phyloP scores from a whole-genome alignment of 1,284 basidiomycete species.

The Stygiomarasmius scandens region DNA sequence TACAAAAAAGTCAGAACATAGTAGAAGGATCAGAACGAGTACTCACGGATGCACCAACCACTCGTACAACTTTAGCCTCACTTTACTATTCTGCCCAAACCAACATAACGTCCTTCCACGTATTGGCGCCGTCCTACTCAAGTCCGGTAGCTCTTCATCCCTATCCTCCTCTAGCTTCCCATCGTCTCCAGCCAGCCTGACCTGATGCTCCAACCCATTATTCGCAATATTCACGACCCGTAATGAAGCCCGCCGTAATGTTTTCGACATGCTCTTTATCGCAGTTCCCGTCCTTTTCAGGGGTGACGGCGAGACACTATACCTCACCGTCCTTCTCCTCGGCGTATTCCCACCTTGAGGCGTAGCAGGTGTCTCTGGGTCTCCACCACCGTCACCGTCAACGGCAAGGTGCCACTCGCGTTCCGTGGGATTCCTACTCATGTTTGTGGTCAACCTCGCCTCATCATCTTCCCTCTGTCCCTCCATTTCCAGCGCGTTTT shows the following conservation, averaged over 20 bases:
- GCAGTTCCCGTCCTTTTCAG: constrained; percentile 60
- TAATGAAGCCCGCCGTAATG: constrained; percentile 71
- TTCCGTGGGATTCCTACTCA: constrained; percentile 39
- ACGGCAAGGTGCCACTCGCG: too few species aligned
- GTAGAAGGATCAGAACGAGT: neutral
- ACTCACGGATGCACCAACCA: constrained; percentile 71
- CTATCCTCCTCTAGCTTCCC: constrained; percentile 35
- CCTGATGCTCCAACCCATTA: constrained; percentile 59
- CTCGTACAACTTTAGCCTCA: constrained; percentile 68
- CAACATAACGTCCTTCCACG: constrained; percentile 82
- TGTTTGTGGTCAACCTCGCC: constrained; percentile 54
- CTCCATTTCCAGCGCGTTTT: constrained; percentile 42
- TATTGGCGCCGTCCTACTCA: constrained; percentile 53
- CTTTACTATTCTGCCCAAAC: constrained; percentile 68
- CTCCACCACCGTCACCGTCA: too few species aligned
- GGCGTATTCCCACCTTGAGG: constrained; percentile 38
- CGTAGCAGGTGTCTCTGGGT: too few species aligned
- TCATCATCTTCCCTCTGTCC: constrained; percentile 57
- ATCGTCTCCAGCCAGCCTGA: constrained; percentile 54
- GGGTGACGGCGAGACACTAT: constrained; percentile 55
- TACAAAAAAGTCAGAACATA: constrained; percentile 32
- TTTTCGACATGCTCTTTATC: constrained; percentile 60
- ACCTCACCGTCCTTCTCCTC: constrained; percentile 49
- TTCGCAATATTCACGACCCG: constrained; percentile 84
- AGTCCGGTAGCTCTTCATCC: constrained; percentile 46